phyloP scores from a whole-genome alignment of 2,329 filamentous ascomycete genomes.

The Teratosphaeria zuluensis region DNA sequence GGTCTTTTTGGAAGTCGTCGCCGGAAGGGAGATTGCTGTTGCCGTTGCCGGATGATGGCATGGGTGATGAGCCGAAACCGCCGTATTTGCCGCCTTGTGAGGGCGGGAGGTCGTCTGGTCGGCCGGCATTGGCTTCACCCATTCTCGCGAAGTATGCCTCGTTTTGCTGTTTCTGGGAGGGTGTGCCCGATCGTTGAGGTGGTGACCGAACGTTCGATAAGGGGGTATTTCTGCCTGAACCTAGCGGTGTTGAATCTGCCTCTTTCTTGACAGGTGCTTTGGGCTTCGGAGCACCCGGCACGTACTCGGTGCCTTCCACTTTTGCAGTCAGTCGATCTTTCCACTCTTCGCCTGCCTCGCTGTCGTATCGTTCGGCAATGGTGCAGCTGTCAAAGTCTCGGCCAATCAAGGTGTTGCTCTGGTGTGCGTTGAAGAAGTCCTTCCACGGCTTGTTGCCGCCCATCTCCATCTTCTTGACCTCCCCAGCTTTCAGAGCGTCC shows the following conservation, averaged over 20 bases:
- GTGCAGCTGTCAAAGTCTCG: conserved; percentile 72
- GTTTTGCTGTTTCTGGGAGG: conserved; percentile 51
- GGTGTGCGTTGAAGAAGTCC: conserved; percentile 64
- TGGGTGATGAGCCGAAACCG: conserved; percentile 72
- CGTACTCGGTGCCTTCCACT: conserved; percentile 80
- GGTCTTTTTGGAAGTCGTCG: conserved; percentile 88
- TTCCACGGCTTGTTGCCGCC: conserved; percentile 87
- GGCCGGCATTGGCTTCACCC: conserved; percentile 69
- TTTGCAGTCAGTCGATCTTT: conserved; percentile 82
- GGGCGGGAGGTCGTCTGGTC: conserved; percentile 66
- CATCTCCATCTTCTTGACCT: conserved; percentile 87
- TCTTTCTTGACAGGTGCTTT: conserved; percentile 1
- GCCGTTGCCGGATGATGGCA: conserved; percentile 26
- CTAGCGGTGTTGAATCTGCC: conserved; percentile 4
- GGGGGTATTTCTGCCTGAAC: conserved; percentile 17
- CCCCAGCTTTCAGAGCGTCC: conserved; percentile 91
- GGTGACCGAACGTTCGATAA: conserved; percentile 8
- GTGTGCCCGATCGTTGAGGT: conserved; percentile 15
- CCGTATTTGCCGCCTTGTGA: conserved; percentile 86
- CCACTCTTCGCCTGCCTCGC: conserved; percentile 87
- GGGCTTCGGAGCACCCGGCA: conserved; percentile 38
- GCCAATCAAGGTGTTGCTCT: conserved; percentile 35
- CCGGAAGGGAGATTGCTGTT: conserved; percentile 52
- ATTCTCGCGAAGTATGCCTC: conserved; percentile 85
- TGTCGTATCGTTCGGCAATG: conserved; percentile 82